Evolutionary conservation across 2,329 filamentous ascomycete species (phyloP).

Genomic region (Fusarium sp.): DNA sequence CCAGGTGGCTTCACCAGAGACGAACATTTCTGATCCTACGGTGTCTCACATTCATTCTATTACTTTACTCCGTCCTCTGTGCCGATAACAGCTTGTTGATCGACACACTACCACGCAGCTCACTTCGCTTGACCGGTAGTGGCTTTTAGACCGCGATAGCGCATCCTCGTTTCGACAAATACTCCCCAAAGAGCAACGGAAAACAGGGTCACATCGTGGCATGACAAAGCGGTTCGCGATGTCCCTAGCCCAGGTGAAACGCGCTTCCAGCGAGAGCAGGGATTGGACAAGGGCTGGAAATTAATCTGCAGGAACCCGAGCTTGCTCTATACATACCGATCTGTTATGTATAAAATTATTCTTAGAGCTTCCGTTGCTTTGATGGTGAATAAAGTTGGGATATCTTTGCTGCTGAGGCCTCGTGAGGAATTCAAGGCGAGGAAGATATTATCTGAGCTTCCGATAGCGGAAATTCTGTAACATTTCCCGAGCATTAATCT

Average conservation of each 20-base stretch:
- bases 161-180: slow-evolving; percentile 4
- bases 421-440: neutral
- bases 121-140: slow-evolving; percentile 32
- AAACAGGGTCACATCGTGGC: slow-evolving; percentile 9
- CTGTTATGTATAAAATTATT: slow-evolving; percentile 10
- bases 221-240: slow-evolving; percentile 15
- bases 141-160: slow-evolving; percentile 1
- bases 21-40: neutral
- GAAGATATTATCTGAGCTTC: neutral
- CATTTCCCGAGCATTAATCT: neutral
- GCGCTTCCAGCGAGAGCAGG: slow-evolving; percentile 31
- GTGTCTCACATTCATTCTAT: neutral
- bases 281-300: slow-evolving; percentile 42
- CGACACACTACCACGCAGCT: slow-evolving; percentile 1
- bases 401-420: neutral
- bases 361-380: neutral
- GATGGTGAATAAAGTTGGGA: neutral
- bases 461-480: neutral
- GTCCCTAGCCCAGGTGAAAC: slow-evolving; percentile 38
- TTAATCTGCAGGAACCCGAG: slow-evolving; percentile 43
- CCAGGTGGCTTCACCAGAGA: neutral
- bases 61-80: neutral
- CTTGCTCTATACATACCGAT: slow-evolving; percentile 12
- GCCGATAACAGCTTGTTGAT: slow-evolving; percentile 5
- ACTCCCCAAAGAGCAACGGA: slow-evolving; percentile 2